Conservation (phyloP, 2,329 filamentous ascomycete genomes). For the Cordyceps farinosa region DNA sequence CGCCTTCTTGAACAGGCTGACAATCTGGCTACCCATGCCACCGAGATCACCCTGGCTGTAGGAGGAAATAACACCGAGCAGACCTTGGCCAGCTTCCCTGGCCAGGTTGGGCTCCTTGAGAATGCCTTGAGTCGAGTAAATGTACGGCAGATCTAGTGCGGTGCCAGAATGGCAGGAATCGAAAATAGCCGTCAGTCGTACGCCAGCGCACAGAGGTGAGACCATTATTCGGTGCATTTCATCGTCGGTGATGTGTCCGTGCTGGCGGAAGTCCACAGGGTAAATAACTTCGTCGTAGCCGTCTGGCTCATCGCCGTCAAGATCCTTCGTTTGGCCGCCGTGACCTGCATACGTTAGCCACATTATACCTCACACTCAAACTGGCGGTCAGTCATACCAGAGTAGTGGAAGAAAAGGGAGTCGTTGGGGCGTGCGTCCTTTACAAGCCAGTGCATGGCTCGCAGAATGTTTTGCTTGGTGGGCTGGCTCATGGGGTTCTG, state of each 20-base stretch:
- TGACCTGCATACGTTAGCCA: slow-evolving; percentile 49
- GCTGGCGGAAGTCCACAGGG: slow-evolving; percentile 74
- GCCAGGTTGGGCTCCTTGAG: slow-evolving; percentile 66
- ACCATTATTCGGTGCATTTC: slow-evolving; percentile 77
- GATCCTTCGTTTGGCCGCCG: slow-evolving; percentile 75
- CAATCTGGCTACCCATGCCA: slow-evolving; percentile 74
- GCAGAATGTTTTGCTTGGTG: slow-evolving; percentile 89
- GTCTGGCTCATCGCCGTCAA: slow-evolving; percentile 77
- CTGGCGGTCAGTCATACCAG: slow-evolving; percentile 56
- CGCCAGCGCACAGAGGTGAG: slow-evolving; percentile 51
- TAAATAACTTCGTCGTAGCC: slow-evolving; percentile 83
- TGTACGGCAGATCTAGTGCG: slow-evolving; percentile 63
- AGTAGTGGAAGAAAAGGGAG: slow-evolving; percentile 97
- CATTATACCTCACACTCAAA: not conserved
- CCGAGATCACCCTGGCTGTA: slow-evolving; percentile 71
- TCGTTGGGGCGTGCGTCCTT: slow-evolving; percentile 91
- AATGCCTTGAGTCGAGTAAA: slow-evolving; percentile 66
- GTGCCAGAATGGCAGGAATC: slow-evolving; percentile 66
- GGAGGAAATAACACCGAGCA: slow-evolving; percentile 57
- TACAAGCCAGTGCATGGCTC: slow-evolving; percentile 97
- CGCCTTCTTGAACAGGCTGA: slow-evolving; percentile 86
- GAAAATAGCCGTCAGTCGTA: slow-evolving; percentile 60
- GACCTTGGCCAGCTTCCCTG: slow-evolving; percentile 63
- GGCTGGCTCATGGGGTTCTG: slow-evolving; percentile 97
- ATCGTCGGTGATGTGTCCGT: slow-evolving; percentile 79